Evolutionary conservation across 345 rosid species (phyloP), one percentile per base, ranked within the genome.

Genomic region (Eutrema japonicum): DNA sequence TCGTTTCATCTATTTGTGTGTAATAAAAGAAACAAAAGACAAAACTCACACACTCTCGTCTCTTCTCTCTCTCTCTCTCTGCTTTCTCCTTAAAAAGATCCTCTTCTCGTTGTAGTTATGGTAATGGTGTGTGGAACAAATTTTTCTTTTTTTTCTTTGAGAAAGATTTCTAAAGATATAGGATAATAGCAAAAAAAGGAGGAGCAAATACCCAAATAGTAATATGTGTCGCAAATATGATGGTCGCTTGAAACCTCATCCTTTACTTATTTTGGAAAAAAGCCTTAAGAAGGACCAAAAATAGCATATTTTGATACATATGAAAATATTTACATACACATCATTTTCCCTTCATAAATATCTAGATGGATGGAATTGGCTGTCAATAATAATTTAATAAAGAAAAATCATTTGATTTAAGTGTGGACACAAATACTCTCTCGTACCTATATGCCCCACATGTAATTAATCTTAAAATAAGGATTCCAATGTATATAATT

Each of bases 181-280:
- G 45, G 46, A 54, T 70, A 68, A 63, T 46, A 63, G 5, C 4
- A 22, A 14, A 29, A 59, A 37, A 59, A 9, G 3, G 4, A 71
- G 2, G 71, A 36, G 33, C 22, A 66, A 62, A 22, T 22, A 22
- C 26, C 26, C 26, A 22, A 22, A 54, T 66, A 66, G 55, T 58
- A 58, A 68, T 80, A 76, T 76, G 66, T 67, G 79, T 70, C 60
- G 74, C 40, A 38, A 72, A 73, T 43, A 47, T 73, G 66, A 73
- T 73, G 76, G 78, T 18, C 69, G 78, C 53, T 56, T 62, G 66
- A 69, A 75, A 62, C 79, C 80, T 77, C 79, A 57, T 72, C 54
- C 27, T 77, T 83, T 85, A 61, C 87, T 80, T 71, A 60, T 82
- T 83, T 77, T 77, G 86, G 89, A 77, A 83, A 82, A 83, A 78